phyloP scores from a whole-genome alignment of 768 basidiomycete genomes.

The Russula vinacea region DNA sequence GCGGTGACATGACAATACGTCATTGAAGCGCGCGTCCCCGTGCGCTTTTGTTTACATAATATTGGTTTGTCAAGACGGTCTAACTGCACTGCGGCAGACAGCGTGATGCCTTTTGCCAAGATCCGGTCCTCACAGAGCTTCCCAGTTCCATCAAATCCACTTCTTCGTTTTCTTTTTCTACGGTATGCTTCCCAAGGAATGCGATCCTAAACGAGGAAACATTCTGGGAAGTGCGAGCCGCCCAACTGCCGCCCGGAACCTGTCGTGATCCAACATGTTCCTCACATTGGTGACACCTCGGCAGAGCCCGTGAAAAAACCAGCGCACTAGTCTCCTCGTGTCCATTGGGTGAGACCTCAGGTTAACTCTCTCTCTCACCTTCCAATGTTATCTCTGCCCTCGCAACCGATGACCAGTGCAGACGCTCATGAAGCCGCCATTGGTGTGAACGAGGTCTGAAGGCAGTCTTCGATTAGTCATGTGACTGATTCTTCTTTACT shows the following conservation, averaged over 20 bases:
- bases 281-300: not conserved
- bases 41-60: not conserved
- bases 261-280: not conserved
- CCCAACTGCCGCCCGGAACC: not conserved
- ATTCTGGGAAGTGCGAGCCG: not conserved
- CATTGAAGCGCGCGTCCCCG: not conserved
- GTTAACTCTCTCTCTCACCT: not conserved
- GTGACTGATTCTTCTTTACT: conserved; percentile 15
- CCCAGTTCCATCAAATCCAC: not conserved
- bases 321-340: conserved; percentile 7
- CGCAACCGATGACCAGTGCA: conserved; percentile 4
- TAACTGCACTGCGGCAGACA: not conserved
- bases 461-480: conserved; percentile 9
- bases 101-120: not conserved
- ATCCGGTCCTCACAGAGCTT: not conserved
- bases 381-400: conserved; percentile 20
- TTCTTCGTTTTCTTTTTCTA: not conserved
- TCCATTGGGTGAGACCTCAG: not conserved
- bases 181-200: not conserved
- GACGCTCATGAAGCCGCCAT: not conserved
- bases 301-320: conserved; percentile 9
- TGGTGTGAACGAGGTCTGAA: conserved; percentile 22
- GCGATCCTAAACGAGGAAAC: conserved; percentile 5
- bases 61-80: not conserved
- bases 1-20: conserved; percentile 1